phyloP scores from a whole-genome alignment of 2,329 filamentous ascomycete genomes.

The Talaromyces rugulosus region DNA sequence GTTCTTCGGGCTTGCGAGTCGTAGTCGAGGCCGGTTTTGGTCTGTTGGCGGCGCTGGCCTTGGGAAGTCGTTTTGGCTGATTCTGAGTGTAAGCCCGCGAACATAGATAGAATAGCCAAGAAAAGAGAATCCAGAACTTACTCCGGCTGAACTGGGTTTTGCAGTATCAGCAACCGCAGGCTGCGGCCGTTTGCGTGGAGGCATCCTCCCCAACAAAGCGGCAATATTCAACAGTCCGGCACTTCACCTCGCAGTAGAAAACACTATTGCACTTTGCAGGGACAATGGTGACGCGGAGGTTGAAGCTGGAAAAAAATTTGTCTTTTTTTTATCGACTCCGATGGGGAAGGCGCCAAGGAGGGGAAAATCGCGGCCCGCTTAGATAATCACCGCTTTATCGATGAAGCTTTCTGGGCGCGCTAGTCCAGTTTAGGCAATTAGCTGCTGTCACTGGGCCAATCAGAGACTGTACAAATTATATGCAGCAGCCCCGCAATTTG shows the following conservation, averaged over 20 bases:
- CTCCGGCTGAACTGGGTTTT: constrained; percentile 18
- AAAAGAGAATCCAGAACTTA: constrained; percentile 1
- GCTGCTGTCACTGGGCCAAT: neutral
- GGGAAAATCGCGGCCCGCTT: constrained; percentile 11
- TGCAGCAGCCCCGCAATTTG: neutral
- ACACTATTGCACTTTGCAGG: neutral
- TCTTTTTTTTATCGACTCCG: constrained; percentile 1
- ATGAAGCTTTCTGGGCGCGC: neutral
- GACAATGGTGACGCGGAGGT: neutral
- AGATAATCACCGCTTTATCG: constrained; percentile 4
- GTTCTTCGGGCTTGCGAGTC: constrained; percentile 19
- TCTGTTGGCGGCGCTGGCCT: constrained; percentile 12
- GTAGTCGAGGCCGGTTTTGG: constrained; percentile 26
- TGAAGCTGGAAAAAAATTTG: neutral
- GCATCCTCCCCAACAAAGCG: constrained; percentile 23
- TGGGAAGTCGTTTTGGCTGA: constrained; percentile 9
- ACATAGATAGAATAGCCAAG: neutral
- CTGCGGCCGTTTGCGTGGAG: constrained; percentile 34
- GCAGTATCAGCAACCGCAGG: constrained; percentile 21
- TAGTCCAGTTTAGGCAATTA: neutral
- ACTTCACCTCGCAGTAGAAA: constrained; percentile 1
- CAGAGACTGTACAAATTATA: neutral
- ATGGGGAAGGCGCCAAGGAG: constrained; percentile 3
- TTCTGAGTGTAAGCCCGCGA: constrained; percentile 11
- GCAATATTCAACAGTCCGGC: neutral